Evolutionary conservation across 2,329 filamentous ascomycete species (phyloP), one percentile per base, ranked within the genome.

Genomic region (Lojkania enalia): DNA sequence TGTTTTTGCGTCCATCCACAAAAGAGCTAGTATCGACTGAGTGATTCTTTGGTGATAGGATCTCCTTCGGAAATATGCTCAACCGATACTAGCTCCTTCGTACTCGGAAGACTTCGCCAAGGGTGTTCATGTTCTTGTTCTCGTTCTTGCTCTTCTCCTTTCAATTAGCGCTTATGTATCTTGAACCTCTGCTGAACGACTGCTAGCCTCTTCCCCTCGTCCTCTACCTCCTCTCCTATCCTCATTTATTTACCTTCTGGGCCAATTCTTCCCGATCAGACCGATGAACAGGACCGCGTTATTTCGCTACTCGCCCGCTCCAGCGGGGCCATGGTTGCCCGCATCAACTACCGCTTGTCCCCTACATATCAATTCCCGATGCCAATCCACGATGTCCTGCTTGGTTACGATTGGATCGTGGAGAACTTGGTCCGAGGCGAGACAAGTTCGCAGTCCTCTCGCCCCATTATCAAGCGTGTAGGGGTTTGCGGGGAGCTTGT

Each of bases 401-500:
- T 66, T 12, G 75, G 67, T 18, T 77, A 72, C 49, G 76, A 78
- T 58, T 78, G 75, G 74, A 58, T 76, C 4, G 49, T 66, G 16
- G 54, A 70, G 14, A 70, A 76, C 48, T 52, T 72, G 19, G 53
- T 67, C 19, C 42, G 45, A 9, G 52, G 61, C 46, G 53, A 44
- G 2, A 54, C 55, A 23, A 25, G 51, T 9, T 12, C 38, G 14
- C 12, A 5, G 6, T 15, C 20, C 21, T 21, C 30, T 18, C 43
- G 54, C 15, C 55, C 57, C 15, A 50, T 52, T 38, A 51, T 64
- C 6, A 63, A 67, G 20, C 61, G 61, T 13, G 43, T 78, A 3
- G 74, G 70, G 14, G 69, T 78, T 3, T 74, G 71, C 49, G 77
- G 77, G 18, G 71, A 78, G 53, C 66, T 77, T 4, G 38, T 77